These are phyloP conservation scores for Aspergillus felis DNA, from an alignment of 2,329 filamentous ascomycete genomes.

Conservation along the genomic window DNA sequence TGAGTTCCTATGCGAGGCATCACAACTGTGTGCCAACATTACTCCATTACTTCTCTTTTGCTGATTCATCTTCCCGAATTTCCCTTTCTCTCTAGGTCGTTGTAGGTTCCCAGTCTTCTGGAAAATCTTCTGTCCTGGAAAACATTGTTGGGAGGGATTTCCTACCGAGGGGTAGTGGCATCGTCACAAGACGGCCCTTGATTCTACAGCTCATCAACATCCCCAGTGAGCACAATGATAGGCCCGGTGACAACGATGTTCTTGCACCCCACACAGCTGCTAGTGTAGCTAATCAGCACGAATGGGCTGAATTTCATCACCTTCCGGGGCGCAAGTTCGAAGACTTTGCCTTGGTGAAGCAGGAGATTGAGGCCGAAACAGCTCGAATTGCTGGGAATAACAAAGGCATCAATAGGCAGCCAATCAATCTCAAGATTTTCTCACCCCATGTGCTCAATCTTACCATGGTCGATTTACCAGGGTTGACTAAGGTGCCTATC, in stretches of 20 bases:
- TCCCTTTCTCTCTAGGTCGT: slow-evolving; percentile 65
- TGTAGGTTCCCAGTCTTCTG: slow-evolving; percentile 95
- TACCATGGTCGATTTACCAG: slow-evolving; percentile 92
- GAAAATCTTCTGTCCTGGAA: slow-evolving; percentile 97
- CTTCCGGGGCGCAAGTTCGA: slow-evolving; percentile 84
- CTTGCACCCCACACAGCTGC: slow-evolving; percentile 73
- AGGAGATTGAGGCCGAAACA: slow-evolving; percentile 96
- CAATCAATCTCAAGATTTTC: slow-evolving; percentile 98
- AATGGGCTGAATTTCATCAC: slow-evolving; percentile 97
- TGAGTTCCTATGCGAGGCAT: slow-evolving; percentile 47
- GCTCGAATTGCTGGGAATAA: slow-evolving; percentile 91
- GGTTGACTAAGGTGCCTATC: slow-evolving; percentile 96
- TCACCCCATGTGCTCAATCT: slow-evolving; percentile 94
- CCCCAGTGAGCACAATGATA: slow-evolving; percentile 67
- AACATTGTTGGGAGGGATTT: slow-evolving; percentile 99
- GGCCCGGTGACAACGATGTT: slow-evolving; percentile 60
- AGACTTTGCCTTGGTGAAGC: slow-evolving; percentile 88
- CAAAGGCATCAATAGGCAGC: slow-evolving; percentile 95
- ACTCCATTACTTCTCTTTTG: neutral
- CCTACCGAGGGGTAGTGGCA: slow-evolving; percentile 90
- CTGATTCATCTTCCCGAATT: slow-evolving; percentile 11
- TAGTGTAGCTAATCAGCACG: slow-evolving; percentile 62
- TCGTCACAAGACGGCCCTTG: slow-evolving; percentile 88
- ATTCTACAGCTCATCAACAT: slow-evolving; percentile 99
- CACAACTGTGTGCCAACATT: neutral